Base-by-base conservation (phyloP, 805 yeast genomes). In the Torulaspora maleeae region DNA sequence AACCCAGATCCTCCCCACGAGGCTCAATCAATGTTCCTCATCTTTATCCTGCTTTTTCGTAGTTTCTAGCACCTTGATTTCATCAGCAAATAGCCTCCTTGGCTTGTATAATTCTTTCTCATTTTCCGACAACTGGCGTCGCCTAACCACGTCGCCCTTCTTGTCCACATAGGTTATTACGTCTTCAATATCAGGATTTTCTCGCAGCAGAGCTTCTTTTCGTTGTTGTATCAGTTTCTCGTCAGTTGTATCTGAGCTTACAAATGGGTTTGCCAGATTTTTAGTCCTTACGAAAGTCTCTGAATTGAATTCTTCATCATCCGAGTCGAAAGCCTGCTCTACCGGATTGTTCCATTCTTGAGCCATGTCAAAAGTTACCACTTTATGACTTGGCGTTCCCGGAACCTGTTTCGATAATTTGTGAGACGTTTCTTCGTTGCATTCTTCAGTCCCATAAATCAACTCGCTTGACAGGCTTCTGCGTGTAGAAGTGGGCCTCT, bases 321-420 rank as follows among this genome's bases (percentile, higher is more conserved):
- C 51, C 15, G 55, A 32, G 22, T 53, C 38, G 3, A 38, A 34
- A 9, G 38, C 42, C 28, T 56, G 62, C 37, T 55, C 47, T 10
- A 19, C 9, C 10, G 57, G 45, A 27, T 67, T 61, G 33, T 65
- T 58, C 72, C 73, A 70, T 36, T 64, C 53, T 20, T 51, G 45
- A 3, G 68, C 63, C 41, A 65, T 46, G 15, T 63, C 61, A 34
- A 57, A 57, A 4, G 68, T 59, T 8, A 69, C 64, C 3, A 70
- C 37, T 35, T 61, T 63, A 32, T 62, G 62, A 35, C 61, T 56
- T 9, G 75, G 75, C 0, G 75, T 71, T 2, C 61, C 61, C 1
- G 66, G 65, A 8, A 38, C 51, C 15, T 49, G 52, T 34, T 52
- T 57, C 27, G 55, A 34, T n/a, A 35, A 48, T 36, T 53, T 54